Base-by-base conservation (phyloP, 73 alveolate species). In the Uronychia binucleata region DNA sequence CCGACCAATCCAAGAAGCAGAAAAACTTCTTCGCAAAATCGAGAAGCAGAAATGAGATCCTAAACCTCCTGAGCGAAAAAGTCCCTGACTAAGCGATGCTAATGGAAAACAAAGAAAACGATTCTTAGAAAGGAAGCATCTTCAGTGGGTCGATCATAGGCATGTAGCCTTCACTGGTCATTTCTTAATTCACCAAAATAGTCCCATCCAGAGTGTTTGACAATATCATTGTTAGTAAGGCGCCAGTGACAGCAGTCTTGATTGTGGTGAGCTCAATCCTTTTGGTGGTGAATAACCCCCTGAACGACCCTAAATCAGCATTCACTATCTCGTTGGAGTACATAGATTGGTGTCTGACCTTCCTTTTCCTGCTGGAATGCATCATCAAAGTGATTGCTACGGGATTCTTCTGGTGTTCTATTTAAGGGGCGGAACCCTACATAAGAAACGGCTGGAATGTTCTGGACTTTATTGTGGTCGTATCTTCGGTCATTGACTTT, bases 201-300 rank as follows among this genome's bases (percentile, higher is more conserved):
- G n/a, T n/a, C n/a, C 67, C 67, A 11, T 46, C 5, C 67, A 46
- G 19, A 46, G 19, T 46, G n/a, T 46, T 46, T 19, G 67, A 46
- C 5, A 46, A 46, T 46, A 46, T 46, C 67, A 46, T 46, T 46
- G 19, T 46, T 11, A 19, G 67, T 46, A 46, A 46, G 67, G 5
- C 19, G 5, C 67, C 19, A 5, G n/a, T 46, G 31, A 1, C 78
- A 19, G 1, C 1, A 28, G 83, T 34, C 60, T 27, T 93, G 91
- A 95, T 58, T 74, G 76, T 88, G 29, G 29, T 90, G 31, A 86
- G 92, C 33, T 90, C 91, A 11, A 79, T 95, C 26, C n/a, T 91
- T 14, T 84, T 93, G 33, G 90, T 89, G 74, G n/a, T 91, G 19
- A 92, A 93, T 74, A 60, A 85, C 31, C 96, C 96, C 0, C 75